Evolutionary conservation across 371 early-diverging fungal species (phyloP).

Genomic region (Syncephalastrum racemosum): DNA sequence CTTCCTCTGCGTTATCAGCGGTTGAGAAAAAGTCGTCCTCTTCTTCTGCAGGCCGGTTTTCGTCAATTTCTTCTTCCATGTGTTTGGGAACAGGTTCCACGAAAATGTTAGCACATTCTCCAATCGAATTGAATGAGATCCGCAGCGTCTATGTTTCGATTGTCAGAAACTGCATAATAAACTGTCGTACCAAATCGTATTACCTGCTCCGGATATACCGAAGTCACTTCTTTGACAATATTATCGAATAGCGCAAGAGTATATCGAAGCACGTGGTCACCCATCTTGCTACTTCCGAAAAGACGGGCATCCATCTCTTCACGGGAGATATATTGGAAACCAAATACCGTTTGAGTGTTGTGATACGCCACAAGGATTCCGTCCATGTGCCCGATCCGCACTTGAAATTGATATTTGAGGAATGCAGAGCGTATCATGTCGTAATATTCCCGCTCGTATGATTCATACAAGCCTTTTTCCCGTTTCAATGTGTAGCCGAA

Average conservation of each 20-base stretch:
- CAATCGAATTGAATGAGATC: slow-evolving; percentile 42
- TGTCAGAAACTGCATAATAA: slow-evolving; percentile 1
- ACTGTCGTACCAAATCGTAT: background rate
- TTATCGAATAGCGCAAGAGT: slow-evolving; percentile 61
- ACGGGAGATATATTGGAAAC: slow-evolving; percentile 91
- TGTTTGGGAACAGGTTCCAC: slow-evolving; percentile 34
- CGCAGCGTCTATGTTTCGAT: slow-evolving; percentile 26
- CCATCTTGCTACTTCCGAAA: slow-evolving; percentile 78
- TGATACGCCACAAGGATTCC: slow-evolving; percentile 94
- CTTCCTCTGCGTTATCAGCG: background rate
- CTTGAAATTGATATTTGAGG: slow-evolving; percentile 91
- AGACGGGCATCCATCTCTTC: slow-evolving; percentile 84
- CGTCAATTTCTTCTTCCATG: background rate
- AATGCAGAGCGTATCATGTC: slow-evolving; percentile 91
- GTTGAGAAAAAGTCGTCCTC: slow-evolving; percentile 6
- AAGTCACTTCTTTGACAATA: slow-evolving; percentile 63
- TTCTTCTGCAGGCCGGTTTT: slow-evolving; percentile 1
- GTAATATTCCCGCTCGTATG: slow-evolving; percentile 93
- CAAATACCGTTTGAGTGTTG: slow-evolving; percentile 89
- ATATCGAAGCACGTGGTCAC: slow-evolving; percentile 69
- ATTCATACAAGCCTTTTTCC: slow-evolving; percentile 66
- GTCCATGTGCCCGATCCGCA: slow-evolving; percentile 95
- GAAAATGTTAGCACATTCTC: slow-evolving; percentile 39
- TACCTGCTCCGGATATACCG: slow-evolving; percentile 62
- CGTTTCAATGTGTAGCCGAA: slow-evolving; percentile 58